phyloP scores from a whole-genome alignment of 2,329 filamentous ascomycete genomes.

The Podosphaera xanthii region DNA sequence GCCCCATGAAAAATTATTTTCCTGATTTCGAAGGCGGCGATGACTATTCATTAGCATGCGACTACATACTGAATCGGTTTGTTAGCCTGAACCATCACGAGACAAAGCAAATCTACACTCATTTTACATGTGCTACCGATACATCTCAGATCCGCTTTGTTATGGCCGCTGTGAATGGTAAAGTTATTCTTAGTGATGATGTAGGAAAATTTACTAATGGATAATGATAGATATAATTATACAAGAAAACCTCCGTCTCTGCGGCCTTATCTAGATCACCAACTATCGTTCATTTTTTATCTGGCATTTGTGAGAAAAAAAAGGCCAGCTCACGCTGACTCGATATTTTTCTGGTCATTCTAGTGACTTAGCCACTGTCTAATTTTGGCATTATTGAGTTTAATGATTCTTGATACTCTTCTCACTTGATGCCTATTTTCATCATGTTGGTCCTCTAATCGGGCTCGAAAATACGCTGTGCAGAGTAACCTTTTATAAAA shows the following conservation, averaged over 20 bases:
- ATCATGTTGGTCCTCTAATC: neutral
- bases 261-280: slow-evolving; percentile 61
- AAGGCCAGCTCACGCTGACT: slow-evolving; percentile 14
- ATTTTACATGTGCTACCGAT: slow-evolving; percentile 96
- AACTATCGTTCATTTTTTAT: slow-evolving; percentile 8
- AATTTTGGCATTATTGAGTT: slow-evolving; percentile 5
- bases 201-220: slow-evolving; percentile 20
- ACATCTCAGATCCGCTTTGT: slow-evolving; percentile 98
- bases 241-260: slow-evolving; percentile 93
- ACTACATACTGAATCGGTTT: slow-evolving; percentile 97
- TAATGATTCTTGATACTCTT: slow-evolving; percentile 4
- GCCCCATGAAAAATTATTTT: slow-evolving; percentile 76
- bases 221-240: slow-evolving; percentile 74
- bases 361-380: slow-evolving; percentile 2
- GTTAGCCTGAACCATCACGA: slow-evolving; percentile 97
- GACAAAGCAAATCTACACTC: slow-evolving; percentile 98
- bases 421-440: slow-evolving; percentile 12
- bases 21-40: slow-evolving; percentile 85
- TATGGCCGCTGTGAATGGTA: slow-evolving; percentile 98
- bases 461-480: too few relatives aligned
- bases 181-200: slow-evolving; percentile 1
- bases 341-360: slow-evolving; percentile 6
- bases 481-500: too few relatives aligned
- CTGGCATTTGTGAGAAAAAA: slow-evolving; percentile 15
- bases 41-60: slow-evolving; percentile 86